Evolutionary conservation across 139 green algal species (phyloP), one percentile per base, ranked within the genome.

Genomic region (Pseudopediastrum boryanum): DNA sequence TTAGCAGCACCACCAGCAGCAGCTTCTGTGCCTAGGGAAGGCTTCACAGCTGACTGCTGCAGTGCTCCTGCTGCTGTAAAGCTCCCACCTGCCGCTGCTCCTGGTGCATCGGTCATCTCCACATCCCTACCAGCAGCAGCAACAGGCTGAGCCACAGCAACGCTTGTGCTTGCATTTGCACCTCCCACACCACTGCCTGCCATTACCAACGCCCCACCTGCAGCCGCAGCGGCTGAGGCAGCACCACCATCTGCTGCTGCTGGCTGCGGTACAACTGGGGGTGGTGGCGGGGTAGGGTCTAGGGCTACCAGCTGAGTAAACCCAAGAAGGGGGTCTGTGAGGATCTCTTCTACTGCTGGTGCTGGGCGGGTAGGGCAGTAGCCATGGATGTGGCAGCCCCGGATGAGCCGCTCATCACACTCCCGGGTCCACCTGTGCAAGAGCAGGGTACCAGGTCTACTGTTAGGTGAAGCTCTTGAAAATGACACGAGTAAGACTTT

Each of bases 331-430:
- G 54, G 43, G 59, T 83, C 77, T 5, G 31, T n/a, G 43, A 83
- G 44, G 33, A 83, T 72, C 43, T 71, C 68, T 46, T 83, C 77
- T n/a, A 70, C 39, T 13, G 42, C 31, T 25, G 8, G n/a, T 5
- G 9, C 5, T 27, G 56, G 27, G 36, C 58, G 35, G 61, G 13
- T 23, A 25, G 21, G 31, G 31, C 12, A 21, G 43, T 61, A 78
- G 54, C 77, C 77, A 31, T 74, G 54, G 58, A 67, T 36, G 23
- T 65, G 71, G 67, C 33, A 46, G 31, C 77, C 77, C 9, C 12
- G 39, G 42, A 83, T 5, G 23, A 83, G 67, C 54, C 27, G n/a
- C n/a, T 71, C 68, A 25, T 83, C 77, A 8, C 52, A 31, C 19
- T 65, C 42, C 6, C 56, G 54, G 5, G 9, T 29, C 77, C 77